phyloP scores from a whole-genome alignment of 768 basidiomycete genomes.

The Nidularia pulvinata region DNA sequence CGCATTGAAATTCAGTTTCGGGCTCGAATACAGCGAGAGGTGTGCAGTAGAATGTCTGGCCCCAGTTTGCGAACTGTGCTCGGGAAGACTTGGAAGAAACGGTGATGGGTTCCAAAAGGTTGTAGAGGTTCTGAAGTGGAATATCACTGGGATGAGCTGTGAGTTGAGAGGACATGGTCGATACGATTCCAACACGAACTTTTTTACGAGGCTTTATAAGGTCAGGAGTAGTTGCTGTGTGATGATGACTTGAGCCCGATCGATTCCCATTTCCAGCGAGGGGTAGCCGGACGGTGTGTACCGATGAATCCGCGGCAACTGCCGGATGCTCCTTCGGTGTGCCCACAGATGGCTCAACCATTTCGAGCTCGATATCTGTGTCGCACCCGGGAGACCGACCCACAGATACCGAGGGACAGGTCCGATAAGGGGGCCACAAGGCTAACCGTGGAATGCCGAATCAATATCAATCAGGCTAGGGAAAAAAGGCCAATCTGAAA shows the following conservation, averaged over 20 bases:
- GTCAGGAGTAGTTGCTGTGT: slow-evolving; percentile 8
- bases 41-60: slow-evolving; percentile 67
- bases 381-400: slow-evolving; percentile 7
- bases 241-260: not conserved
- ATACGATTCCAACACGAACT: slow-evolving; percentile 21
- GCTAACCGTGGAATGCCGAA: not conserved
- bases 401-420: slow-evolving; percentile 15
- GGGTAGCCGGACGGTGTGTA: slow-evolving; percentile 1
- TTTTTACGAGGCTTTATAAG: slow-evolving; percentile 33
- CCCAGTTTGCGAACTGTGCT: slow-evolving; percentile 84
- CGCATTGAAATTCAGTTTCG: slow-evolving; percentile 63
- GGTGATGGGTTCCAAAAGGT: slow-evolving; percentile 55
- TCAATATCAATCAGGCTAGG: not conserved
- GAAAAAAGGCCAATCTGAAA: not conserved
- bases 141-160: slow-evolving; percentile 31
- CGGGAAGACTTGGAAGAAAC: slow-evolving; percentile 34
- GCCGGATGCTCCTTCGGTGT: slow-evolving; percentile 16
- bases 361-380: slow-evolving; percentile 1
- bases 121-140: slow-evolving; percentile 46
- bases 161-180: slow-evolving; percentile 32
- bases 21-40: slow-evolving; percentile 82
- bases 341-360: not conserved
- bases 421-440: slow-evolving; percentile 14
- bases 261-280: not conserved
- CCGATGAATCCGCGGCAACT: slow-evolving; percentile 14